Evolutionary conservation across 202 grass and related monocot species (phyloP).

Genomic region (Setaria italica): DNA sequence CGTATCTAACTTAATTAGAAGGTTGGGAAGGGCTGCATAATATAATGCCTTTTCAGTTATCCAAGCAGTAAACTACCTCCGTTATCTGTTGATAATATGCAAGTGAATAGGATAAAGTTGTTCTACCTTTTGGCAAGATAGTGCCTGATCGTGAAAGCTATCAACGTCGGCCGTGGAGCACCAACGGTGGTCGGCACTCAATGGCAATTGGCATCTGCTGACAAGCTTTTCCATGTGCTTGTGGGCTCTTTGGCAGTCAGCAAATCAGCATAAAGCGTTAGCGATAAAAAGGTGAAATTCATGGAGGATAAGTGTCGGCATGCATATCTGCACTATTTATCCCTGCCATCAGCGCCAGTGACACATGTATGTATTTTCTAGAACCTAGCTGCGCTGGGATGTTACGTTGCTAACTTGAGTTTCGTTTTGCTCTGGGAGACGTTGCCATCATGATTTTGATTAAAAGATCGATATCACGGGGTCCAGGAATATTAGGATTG

Average conservation of each 20-base stretch:
- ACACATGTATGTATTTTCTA: neutral
- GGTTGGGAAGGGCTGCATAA: too few relatives aligned
- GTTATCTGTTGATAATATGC: neutral
- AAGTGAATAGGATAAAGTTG: neutral
- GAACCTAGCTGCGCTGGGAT: neutral
- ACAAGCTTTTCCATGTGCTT: neutral
- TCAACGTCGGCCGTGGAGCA: neutral
- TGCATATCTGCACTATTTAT: neutral
- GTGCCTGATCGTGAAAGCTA: conserved; percentile 14
- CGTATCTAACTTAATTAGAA: too few relatives aligned
- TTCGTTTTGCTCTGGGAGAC: too few relatives aligned
- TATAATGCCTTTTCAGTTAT: too few relatives aligned
- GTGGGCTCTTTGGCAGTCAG: neutral
- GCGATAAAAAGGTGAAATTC: neutral
- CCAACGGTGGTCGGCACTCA: neutral
- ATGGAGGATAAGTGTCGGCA: conserved; percentile 2
- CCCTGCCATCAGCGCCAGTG: neutral
- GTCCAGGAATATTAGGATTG: too few relatives aligned
- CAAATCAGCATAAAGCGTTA: conserved; percentile 14
- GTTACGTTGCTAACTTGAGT: neutral
- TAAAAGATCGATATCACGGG: too few relatives aligned
- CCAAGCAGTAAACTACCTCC: neutral
- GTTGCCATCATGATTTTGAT: too few relatives aligned
- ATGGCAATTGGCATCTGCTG: neutral
- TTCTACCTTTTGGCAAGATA: neutral